These are phyloP conservation scores for Boletus subparvulus DNA, from an alignment of 768 basidiomycete species.

Conservation along the genomic window DNA sequence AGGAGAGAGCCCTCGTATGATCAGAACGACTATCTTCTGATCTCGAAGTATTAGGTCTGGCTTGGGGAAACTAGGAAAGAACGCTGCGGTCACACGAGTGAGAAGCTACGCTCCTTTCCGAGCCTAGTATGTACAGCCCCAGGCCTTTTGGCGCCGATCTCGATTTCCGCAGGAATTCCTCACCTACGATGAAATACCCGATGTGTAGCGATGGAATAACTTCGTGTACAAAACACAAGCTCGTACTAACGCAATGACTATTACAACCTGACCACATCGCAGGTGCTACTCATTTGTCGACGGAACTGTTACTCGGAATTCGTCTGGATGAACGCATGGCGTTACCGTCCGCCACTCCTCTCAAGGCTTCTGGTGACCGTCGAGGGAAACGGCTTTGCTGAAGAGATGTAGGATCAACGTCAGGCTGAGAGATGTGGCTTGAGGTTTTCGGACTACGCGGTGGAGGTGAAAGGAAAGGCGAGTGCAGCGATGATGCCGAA, in stretches of 20 bases:
- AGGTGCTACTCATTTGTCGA: slow-evolving; percentile 12
- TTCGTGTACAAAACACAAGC: slow-evolving; percentile 1
- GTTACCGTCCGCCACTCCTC: slow-evolving; percentile 21
- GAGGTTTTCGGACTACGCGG: slow-evolving; percentile 24
- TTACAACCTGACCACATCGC: background rate
- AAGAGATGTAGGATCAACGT: slow-evolving; percentile 28
- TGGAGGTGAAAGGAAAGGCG: slow-evolving; percentile 25
- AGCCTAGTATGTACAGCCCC: background rate
- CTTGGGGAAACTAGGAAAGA: background rate
- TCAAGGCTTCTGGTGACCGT: slow-evolving; percentile 20
- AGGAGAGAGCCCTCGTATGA: background rate
- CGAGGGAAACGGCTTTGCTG: slow-evolving; percentile 44
- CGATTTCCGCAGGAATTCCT: background rate
- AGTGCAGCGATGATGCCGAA: slow-evolving; percentile 22
- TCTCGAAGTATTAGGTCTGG: too few relatives aligned
- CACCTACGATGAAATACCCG: background rate
- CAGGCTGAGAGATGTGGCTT: slow-evolving; percentile 30
- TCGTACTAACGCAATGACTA: background rate
- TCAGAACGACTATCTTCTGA: too few relatives aligned
- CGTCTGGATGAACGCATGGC: slow-evolving; percentile 18
- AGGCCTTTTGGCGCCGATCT: background rate
- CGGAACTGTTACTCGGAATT: slow-evolving; percentile 4
- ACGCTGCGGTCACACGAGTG: background rate
- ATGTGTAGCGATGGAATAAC: background rate
- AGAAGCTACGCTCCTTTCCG: background rate